These are phyloP conservation scores for Zygoascus tannicola DNA, from an alignment of 805 yeast species.

Conservation along the genomic window DNA sequence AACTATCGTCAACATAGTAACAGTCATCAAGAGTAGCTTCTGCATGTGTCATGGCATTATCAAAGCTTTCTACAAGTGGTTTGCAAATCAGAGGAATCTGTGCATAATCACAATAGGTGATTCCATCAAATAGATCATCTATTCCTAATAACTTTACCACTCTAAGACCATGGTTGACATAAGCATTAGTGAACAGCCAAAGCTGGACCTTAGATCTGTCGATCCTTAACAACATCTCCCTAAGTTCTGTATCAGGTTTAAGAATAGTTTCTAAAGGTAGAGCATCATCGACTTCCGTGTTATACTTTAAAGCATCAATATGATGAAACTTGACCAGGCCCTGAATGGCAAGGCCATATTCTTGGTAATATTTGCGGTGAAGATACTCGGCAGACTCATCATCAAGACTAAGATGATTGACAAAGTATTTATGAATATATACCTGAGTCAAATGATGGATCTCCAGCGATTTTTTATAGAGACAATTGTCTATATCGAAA, in stretches of 20 bases:
- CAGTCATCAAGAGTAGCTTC: constrained; percentile 41
- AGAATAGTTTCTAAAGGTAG: constrained; percentile 76
- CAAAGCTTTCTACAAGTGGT: constrained; percentile 70
- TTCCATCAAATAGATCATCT: constrained; percentile 91
- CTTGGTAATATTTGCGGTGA: constrained; percentile 67
- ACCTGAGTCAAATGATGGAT: constrained; percentile 85
- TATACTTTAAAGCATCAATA: constrained; percentile 83
- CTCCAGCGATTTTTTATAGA: constrained; percentile 62
- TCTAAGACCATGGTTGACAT: constrained; percentile 78
- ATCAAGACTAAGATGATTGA: constrained; percentile 46
- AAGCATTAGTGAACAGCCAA: constrained; percentile 95
- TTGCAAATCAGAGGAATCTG: constrained; percentile 64
- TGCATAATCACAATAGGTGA: constrained; percentile 81
- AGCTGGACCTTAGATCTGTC: constrained; percentile 51
- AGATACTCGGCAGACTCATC: constrained; percentile 67
- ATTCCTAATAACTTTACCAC: constrained; percentile 72
- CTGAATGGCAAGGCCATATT: constrained; percentile 88
- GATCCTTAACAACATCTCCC: constrained; percentile 25
- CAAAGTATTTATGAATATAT: constrained; percentile 74
- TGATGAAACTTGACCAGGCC: constrained; percentile 60
- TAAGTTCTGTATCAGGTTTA: constrained; percentile 38
- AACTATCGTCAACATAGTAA: constrained; percentile 87
- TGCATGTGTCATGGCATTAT: constrained; percentile 48
- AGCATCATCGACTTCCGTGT: constrained; percentile 83
- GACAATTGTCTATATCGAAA: constrained; percentile 91